Percentiles rank a stretch among this genome's conserved stretches.
Evolutionary conservation across 345 rosid species (phyloP).

Genomic region (Zanthoxylum bungeanum): DNA sequence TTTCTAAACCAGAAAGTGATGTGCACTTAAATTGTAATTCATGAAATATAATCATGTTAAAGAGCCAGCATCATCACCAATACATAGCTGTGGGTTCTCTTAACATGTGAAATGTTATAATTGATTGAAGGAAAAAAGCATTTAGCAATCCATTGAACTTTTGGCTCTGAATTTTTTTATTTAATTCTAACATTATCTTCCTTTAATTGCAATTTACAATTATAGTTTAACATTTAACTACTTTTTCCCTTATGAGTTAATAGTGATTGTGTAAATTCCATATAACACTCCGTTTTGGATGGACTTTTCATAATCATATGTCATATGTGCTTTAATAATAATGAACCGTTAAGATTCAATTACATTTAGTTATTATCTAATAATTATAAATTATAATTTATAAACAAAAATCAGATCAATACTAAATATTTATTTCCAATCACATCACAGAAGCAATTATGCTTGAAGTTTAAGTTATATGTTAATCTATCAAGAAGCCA

Average conservation of each 20-base stretch:
- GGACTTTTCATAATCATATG: too few species aligned
- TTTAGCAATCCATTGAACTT: neutral
- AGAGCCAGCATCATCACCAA: constrained; percentile 1
- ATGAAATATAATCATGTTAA: constrained; percentile 24
- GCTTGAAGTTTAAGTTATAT: neutral
- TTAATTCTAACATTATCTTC: neutral
- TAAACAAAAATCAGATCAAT: too few species aligned
- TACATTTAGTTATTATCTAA: too few species aligned
- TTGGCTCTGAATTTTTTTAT: neutral
- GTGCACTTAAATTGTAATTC: constrained; percentile 20
- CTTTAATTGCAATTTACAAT: constrained; percentile 14
- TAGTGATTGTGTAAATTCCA: neutral
- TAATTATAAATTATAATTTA: too few species aligned
- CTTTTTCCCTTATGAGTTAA: neutral
- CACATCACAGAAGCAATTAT: neutral
- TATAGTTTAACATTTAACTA: constrained; percentile 21
- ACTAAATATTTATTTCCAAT: neutral
- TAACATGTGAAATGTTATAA: constrained; percentile 21
- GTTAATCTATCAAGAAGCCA: neutral
- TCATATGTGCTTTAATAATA: too few species aligned
- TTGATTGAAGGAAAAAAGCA: neutral
- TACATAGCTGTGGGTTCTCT: constrained; percentile 31
- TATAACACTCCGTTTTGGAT: too few species aligned
- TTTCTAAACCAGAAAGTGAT: constrained; percentile 31
- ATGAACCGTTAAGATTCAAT: too few species aligned